Base-by-base conservation (phyloP, 1,139 yeast genomes). In the Citeromyces hawaiiensis region DNA sequence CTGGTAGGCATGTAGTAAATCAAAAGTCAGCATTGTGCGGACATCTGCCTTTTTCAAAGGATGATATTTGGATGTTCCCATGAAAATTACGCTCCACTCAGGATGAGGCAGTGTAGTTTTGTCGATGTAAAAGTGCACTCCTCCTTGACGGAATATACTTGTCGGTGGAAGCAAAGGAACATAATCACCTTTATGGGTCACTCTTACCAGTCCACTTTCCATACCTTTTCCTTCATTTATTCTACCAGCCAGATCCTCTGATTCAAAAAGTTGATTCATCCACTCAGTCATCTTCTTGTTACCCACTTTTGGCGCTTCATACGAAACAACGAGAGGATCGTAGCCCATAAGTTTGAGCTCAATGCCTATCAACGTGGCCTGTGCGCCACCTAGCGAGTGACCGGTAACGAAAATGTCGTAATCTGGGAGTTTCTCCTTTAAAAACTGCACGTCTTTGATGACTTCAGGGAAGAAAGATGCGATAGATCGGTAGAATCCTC, bases 371-470 rank as follows among this genome's bases (percentile, higher is more conserved):
- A 81, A 57, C 8, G 66, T 55, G 0, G 86, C 79, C 43, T 78
- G 58, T 0, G 86, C 83, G 4, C 78, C 91, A 2, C 91, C 93
- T 27, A 81, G 55, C 0, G 88, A 80, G 55, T 81, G 91, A 0
- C 91, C 91, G 2, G 74, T 59, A 2, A 77, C 65, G 8, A 70
- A 65, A 16, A 79, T 47, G 35, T 64, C 56, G 52, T 73, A 78
- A 27, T 64, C 66, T 0, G 76, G 72, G 48, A 66, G 56, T 25
- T 55, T 38, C 40, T 57, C 54, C 44, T 49, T 51, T 17, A 48
- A 48, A 37, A 59, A 56, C 11, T 66, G 59, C 14, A 60, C 59
- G 14, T 52, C 51, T 18, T 63, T 50, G 40, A 66, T 60, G 13
- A 54, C 56, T 9, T 53, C 57, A 35, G 68, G 60, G 43, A 69